Conservation (phyloP, 345 rosid species). For the Linum lewisii region DNA sequence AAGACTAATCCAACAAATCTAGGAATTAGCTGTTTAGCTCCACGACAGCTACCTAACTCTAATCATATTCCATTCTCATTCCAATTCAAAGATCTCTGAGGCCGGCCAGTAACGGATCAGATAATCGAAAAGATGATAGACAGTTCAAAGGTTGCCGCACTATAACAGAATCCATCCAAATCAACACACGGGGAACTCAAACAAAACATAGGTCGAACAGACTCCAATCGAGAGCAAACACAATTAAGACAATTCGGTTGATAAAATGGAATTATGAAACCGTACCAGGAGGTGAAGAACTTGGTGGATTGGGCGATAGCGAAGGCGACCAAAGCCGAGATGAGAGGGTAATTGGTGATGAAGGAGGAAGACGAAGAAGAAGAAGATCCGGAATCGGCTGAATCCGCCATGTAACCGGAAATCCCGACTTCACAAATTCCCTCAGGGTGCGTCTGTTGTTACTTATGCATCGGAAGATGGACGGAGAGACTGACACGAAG, state of each 20-base stretch:
- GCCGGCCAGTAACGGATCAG: too few relatives aligned
- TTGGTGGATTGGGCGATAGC: constrained; percentile 58
- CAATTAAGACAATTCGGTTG: too few relatives aligned
- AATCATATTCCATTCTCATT: neutral
- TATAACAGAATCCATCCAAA: too few relatives aligned
- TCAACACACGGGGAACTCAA: too few relatives aligned
- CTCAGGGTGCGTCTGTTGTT: neutral
- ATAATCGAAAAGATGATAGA: too few relatives aligned
- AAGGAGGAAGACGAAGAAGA: constrained; percentile 28
- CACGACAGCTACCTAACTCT: too few relatives aligned
- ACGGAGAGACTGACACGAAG: neutral
- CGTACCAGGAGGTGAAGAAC: constrained; percentile 61
- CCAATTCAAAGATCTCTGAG: constrained; percentile 13
- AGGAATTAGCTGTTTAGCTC: too few relatives aligned
- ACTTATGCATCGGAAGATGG: neutral
- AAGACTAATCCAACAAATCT: neutral
- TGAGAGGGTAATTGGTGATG: constrained; percentile 51
- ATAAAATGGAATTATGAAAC: neutral
- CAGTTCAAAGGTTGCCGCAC: too few relatives aligned
- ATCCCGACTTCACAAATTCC: neutral
- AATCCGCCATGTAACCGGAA: constrained; percentile 6
- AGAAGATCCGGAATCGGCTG: constrained; percentile 19
- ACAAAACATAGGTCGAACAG: too few relatives aligned
- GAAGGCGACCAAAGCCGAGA: constrained; percentile 47
- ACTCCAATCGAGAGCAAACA: too few relatives aligned